Base-by-base conservation (phyloP, 371 early-diverging fungal species). In the Saksenaea vasiformis region DNA sequence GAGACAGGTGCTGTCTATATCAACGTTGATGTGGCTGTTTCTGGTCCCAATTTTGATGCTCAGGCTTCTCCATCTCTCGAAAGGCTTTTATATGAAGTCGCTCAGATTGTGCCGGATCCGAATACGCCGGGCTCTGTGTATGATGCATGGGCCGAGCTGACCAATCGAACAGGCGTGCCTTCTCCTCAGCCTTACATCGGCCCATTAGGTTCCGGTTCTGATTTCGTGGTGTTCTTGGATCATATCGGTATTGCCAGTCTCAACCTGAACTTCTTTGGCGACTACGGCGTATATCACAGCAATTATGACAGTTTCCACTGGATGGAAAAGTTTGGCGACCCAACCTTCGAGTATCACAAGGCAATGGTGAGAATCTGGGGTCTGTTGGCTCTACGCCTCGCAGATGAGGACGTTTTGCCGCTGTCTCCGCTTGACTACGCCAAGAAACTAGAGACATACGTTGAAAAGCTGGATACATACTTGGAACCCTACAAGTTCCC, bases 261-360 rank as follows among this genome's bases (percentile, higher is more conserved):
- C 7, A 76, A 82, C 60, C 60, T 90, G 59, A 70, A 76, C 17
- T 89, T 90, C 64, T 34, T 27, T 0, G 77, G 79, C 10, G 66
- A 68, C 31, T 74, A 80, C 24, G 87, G 86, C 34, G 72, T 85
- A 0, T 83, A 80, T 34, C 90, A 88, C 66, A 83, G 85, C 47
- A 82, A 74, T 66, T 83, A 82, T 70, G 84, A 87, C 67, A 58
- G 73, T 58, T 70, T 83, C 64, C 80, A 86, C 60, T 86, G 89
- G 80, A 88, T 90, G 86, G 72, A 77, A 15, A 78, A 83, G 55
- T 88, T 79, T 70, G 83, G 88, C 15, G 91, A 90, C 61, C 87
- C 91, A 3, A 70, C 68, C 0, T 87, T 84, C 64, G 56, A 74
- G 38, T 87, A 87, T 56, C 89, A 90, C 63, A 71, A 72, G 60